Conservation (phyloP, 352 stramenopile genomes). For the Pythium coloratum region DNA sequence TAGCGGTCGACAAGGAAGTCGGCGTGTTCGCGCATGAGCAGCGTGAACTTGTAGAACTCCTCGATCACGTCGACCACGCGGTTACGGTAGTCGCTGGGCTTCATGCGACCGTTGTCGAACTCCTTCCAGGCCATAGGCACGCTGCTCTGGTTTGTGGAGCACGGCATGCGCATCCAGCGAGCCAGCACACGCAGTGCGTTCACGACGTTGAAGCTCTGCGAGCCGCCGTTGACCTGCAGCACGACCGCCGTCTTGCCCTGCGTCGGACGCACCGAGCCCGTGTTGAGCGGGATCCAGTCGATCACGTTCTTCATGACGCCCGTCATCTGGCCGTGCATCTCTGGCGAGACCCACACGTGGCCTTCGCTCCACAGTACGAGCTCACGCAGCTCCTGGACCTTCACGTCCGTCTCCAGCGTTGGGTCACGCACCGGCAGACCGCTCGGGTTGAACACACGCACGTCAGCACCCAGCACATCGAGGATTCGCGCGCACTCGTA, state of each 20-base stretch:
- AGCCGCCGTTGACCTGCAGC: conserved; percentile 47
- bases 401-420: conserved; percentile 45
- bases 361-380: conserved; percentile 66
- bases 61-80: conserved; percentile 69
- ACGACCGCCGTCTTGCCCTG: conserved; percentile 55
- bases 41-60: conserved; percentile 72
- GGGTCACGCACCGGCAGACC: conserved; percentile 60
- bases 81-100: conserved; percentile 49
- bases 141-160: conserved; percentile 58
- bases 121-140: conserved; percentile 67
- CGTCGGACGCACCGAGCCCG: conserved; percentile 55
- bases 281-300: conserved; percentile 67
- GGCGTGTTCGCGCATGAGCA: conserved; percentile 38
- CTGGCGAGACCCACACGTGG: conserved; percentile 60
- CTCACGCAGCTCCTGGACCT: conserved; percentile 59
- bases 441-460: conserved; percentile 40
- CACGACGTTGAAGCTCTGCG: conserved; percentile 70
- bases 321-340: conserved; percentile 69
- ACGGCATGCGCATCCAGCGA: conserved; percentile 75
- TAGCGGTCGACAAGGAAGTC: conserved; percentile 38
- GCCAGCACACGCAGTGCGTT: conserved; percentile 52
- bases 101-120: conserved; percentile 67
- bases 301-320: conserved; percentile 78
- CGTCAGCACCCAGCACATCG: conserved; percentile 58
- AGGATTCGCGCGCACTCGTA: conserved; percentile 63